Conservation (phyloP, 768 basidiomycete genomes). For the Boletus huronensis region DNA sequence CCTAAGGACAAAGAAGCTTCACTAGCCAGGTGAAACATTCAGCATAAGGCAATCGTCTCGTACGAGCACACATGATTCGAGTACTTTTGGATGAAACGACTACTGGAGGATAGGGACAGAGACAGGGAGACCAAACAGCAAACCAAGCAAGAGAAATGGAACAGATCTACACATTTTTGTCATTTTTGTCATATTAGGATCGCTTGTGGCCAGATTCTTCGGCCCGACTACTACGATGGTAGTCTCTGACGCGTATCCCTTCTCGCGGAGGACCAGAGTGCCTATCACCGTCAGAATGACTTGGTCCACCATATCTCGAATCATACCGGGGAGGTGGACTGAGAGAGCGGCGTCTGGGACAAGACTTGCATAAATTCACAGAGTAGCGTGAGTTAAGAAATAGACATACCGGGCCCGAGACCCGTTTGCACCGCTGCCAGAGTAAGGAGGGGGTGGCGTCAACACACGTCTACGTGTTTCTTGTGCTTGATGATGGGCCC, state of each 20-base stretch:
- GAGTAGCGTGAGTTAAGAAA: neutral
- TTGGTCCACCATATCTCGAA: constrained; percentile 52
- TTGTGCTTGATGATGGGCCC: constrained; percentile 16
- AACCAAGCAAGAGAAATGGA: neutral
- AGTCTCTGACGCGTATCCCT: constrained; percentile 37
- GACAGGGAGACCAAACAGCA: neutral
- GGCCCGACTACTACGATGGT: constrained; percentile 35
- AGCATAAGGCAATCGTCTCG: neutral
- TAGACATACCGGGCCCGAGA: constrained; percentile 38
- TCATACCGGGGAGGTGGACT: constrained; percentile 55
- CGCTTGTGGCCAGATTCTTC: constrained; percentile 31
- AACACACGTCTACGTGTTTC: constrained; percentile 48
- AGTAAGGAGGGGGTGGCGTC: constrained; percentile 52
- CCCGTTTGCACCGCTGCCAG: constrained; percentile 41
- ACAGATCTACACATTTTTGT: constrained; percentile 5
- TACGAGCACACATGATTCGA: constrained; percentile 8
- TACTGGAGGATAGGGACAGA: neutral
- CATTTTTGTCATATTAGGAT: constrained; percentile 15
- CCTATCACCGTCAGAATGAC: constrained; percentile 40
- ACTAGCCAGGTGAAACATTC: constrained; percentile 3
- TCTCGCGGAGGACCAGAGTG: constrained; percentile 41
- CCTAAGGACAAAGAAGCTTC: neutral
- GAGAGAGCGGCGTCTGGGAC: constrained; percentile 62
- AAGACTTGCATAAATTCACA: neutral
- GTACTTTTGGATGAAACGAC: constrained; percentile 4